Evolutionary conservation across 2,329 filamentous ascomycete species (phyloP), one percentile per base, ranked within the genome.

Genomic region (Beauveria rudraprayagi): DNA sequence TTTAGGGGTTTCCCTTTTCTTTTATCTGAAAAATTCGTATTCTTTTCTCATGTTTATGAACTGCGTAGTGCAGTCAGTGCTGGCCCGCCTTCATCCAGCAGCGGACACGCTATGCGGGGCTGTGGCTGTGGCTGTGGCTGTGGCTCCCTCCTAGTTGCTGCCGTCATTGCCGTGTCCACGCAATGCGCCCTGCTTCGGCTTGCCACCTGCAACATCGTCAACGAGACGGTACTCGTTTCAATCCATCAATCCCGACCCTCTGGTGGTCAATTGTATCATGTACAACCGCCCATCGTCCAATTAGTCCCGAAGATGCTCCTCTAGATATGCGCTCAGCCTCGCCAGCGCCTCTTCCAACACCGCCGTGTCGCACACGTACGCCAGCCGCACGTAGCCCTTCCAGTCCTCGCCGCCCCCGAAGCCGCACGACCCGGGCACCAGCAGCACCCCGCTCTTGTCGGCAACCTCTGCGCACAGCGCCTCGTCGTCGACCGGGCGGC

Each of bases 371-470:
- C 84, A 87, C 1, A 87, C 89, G 73, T 88, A 94, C 0, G 91
- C 90, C 64, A 95, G 81, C 62, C 91, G 80, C 24, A 95, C 86
- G 72, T 84, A 92, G 2, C 91, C 91, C 66, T 81, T 79, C 68
- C 90, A 92, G 51, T 90, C 86, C 44, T 79, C 69, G 14, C 77
- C 78, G 3, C 77, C 72, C 0, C 91, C 91, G 71, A 96, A 95
- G 66, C 87, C 91, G 47, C 78, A 80, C 52, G 83, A 84, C 0
- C 89, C 91, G 0, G 91, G 91, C 10, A 91, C 77, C 62, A 94
- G 78, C 78, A 94, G 79, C 6, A 92, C 88, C 19, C 89, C 89
- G 0, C 82, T 87, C 73, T 86, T 82, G 56, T 85, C 80, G 30
- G 90, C 75, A 41, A 95, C 72, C 68, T 85, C 81, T 66, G 84